Base-by-base conservation (phyloP, 2,329 filamentous ascomycete genomes). In the Verticillium zaregamsianum region DNA sequence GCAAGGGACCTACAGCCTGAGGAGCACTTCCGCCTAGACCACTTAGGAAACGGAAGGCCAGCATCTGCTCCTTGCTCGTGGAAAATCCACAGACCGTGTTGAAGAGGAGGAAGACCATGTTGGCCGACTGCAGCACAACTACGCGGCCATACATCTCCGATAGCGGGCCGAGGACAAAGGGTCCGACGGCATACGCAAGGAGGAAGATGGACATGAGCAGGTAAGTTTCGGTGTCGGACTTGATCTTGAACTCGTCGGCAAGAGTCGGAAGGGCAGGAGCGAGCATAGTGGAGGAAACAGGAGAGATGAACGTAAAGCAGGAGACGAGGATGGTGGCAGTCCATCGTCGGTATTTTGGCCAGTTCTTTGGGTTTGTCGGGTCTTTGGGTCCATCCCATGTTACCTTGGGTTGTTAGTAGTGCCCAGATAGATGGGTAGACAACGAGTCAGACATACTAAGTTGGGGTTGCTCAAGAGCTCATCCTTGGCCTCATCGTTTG, bases 161-260 rank as follows among this genome's bases (percentile, higher is more conserved):
- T 17, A 85, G 62, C 0, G 85, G 84, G 0, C 79, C 82, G 25
- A 82, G 75, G 14, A 85, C 61, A 12, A 85, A 76, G 0, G 83
- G 82, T 0, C 82, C 83, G 31, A 84, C 74, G 12, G 80, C 81
- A 55, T 82, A 82, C 59, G 84, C 85, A 0, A 87, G 77, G 3
- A 89, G 77, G 69, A 86, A 86, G 40, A 89, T 80, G 1, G 84
- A 86, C 59, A 88, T 77, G 65, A 85, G 77, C 57, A 88, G 81
- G 5, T 45, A 84, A 61, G 69, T 79, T 52, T 79, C 71, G 32
- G 83, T 74, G 5, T 68, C 72, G 8, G 74, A 74, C 1, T 68
- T 70, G 58, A 84, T 79, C 28, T 76, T 62, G 37, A 85, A 73
- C 17, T 84, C 80, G 1, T 71, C 67, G 1, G 75, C 74, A 23